Conservation (phyloP, 176 grass and related monocot genomes). For the Oryza brachyantha region DNA sequence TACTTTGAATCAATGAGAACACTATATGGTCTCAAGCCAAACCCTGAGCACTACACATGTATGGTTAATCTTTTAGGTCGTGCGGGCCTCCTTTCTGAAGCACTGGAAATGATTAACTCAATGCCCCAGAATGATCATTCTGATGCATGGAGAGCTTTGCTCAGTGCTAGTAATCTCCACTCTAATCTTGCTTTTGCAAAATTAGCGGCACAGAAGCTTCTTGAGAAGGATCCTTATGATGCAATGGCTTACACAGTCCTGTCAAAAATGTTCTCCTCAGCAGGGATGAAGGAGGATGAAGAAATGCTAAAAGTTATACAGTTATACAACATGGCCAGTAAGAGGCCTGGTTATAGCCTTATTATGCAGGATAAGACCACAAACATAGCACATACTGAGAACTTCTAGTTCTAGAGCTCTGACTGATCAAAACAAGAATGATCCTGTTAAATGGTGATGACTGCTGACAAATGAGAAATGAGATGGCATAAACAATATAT, state of each 20-base stretch:
- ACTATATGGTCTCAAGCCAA: constrained; percentile 47
- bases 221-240: constrained; percentile 51
- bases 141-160: constrained; percentile 59
- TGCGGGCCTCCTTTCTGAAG: constrained; percentile 53
- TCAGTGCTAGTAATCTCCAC: constrained; percentile 60
- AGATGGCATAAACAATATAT: neutral
- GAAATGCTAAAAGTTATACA: constrained; percentile 36
- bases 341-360: constrained; percentile 56
- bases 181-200: constrained; percentile 63
- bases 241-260: constrained; percentile 51
- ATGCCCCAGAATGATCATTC: constrained; percentile 47
- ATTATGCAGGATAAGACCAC: constrained; percentile 40
- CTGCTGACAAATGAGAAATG: neutral
- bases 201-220: constrained; percentile 56
- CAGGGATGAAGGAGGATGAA: constrained; percentile 50
- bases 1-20: constrained; percentile 57
- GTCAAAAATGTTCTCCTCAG: constrained; percentile 53
- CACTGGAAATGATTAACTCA: constrained; percentile 52
- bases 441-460: neutral
- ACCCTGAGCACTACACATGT: constrained; percentile 60
- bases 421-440: constrained; percentile 9
- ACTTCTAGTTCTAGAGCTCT: neutral
- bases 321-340: constrained; percentile 47
- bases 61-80: constrained; percentile 72
- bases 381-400: constrained; percentile 17